Conservation (phyloP, 108 stramenopile genomes). For the Epipyxis sp. region DNA sequence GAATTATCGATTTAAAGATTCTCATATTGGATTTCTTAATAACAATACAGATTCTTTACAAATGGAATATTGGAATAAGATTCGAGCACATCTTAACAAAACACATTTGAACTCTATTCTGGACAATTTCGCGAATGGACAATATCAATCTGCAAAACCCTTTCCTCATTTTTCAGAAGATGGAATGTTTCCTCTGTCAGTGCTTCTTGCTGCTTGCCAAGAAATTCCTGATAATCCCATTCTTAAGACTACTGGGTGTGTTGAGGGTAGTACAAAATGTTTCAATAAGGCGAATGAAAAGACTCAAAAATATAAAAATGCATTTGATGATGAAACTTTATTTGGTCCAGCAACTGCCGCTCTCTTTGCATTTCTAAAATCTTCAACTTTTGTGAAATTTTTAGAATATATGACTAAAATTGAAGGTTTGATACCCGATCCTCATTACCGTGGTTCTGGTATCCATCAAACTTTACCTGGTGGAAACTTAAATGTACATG, state of each 20-base stretch:
- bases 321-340: neutral
- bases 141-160: neutral
- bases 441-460: neutral
- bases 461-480: neutral
- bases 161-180: neutral
- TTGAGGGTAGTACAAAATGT: neutral
- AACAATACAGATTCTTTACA: neutral
- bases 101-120: neutral
- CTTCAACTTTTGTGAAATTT: neutral
- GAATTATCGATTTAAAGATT: no score
- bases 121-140: neutral
- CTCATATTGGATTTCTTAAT: neutral
- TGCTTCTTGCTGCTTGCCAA: neutral
- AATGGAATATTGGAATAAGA: neutral
- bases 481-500: constrained; percentile 55
- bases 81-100: neutral
- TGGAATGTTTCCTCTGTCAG: neutral
- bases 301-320: neutral
- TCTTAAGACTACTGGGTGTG: neutral
- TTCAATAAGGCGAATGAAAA: constrained; percentile 11
- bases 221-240: constrained; percentile 8
- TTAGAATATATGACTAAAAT: neutral
- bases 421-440: neutral
- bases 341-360: neutral
- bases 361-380: neutral